Evolutionary conservation across 2,329 filamentous ascomycete species (phyloP), one percentile per base, ranked within the genome.

Genomic region (Claviceps humidiphila): DNA sequence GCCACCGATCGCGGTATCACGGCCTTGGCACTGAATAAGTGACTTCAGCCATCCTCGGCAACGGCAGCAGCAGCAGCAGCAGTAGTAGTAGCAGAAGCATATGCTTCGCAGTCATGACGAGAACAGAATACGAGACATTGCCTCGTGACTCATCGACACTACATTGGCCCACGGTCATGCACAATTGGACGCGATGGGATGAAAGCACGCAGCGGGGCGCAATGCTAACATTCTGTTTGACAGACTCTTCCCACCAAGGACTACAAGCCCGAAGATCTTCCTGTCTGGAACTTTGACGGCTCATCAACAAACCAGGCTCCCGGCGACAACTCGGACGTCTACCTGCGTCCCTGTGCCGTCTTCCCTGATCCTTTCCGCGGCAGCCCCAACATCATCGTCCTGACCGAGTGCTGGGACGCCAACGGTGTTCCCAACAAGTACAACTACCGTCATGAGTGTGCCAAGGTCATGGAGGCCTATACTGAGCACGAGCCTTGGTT

Each of bases 401-500:
- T 97, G 65, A 81, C 84, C 67, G 91, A 96, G 77, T 95, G 88
- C 72, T 96, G 89, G 86, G 89, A 91, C 68, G 77, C 87, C 59
- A 90, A 96, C 72, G 90, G 89, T 67, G 89, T 83, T 57, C 93
- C 93, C 72, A 98, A 97, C 84, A 90, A 95, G 73, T 97, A 81
- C 85, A 98, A 98, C 85, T 87, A 85, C 84, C 88, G 93, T 61
- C 86, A 96, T 69, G 91, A 97, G 66, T 86, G 84, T 65, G 81
- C 81, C 66, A 85, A 93, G 71, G 77, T 96, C 63, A 95, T 97
- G 88, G 82, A 93, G 71, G 79, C 83, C 57, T 83, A 96, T 71
- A 83, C 83, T 68, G 76, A 82, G 53, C 84, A 91, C 64, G 78
- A 86, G 68, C 90, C 93, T 66, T 97, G 91, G 93, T 98, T 97